Base-by-base conservation (phyloP, 495 filamentous ascomycete genomes). In the Apodospora peruviana region DNA sequence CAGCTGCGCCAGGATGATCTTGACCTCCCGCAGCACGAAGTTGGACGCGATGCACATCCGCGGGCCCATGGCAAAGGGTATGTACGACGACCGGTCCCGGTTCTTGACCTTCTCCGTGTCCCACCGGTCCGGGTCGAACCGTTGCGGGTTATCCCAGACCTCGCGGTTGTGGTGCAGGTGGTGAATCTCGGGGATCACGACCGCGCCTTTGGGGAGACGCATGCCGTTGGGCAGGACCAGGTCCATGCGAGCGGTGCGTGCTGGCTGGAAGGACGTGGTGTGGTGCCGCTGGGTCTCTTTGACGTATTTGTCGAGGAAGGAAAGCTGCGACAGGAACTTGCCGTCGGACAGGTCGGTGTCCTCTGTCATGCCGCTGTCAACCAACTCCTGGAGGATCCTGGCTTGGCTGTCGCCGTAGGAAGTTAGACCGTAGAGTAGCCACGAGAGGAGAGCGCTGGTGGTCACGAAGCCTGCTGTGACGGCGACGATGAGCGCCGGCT, bases 31-130 rank as follows among this genome's bases (percentile, higher is more conserved):
- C 16, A 82, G 53, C 0, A 76, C 79, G 53, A 81, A 76, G 57
- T 79, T 81, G 57, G 80, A 81, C 0, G 76, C 78, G 48, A 82
- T 76, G 55, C 78, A 81, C 57, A 64, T 66, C 0, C 79, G 57
- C 0, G 61, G 61, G 0, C 78, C 79, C 8, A 66, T 62, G 0
- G 69, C 77, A 39, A 83, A 81, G 0, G 78, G 78, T 2, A 72
- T 62, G 55, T 82, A 83, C 1, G 70, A 49, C 2, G 56, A 62
- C 38, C 65, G 66, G 36, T 70, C 71, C 11, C 67, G 40, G 19
- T 62, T 63, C 60, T 77, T 73, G 18, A 74, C 72, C 45, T 66
- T 58, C 0, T 74, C 70, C 0, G 71, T 71, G 27, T 76, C 71
- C 79, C 78, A 81, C 2, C 79, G 53, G 40, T 81, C 78, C 0